These are phyloP conservation scores for Bothia castanella DNA, from an alignment of 1,284 basidiomycete genomes.

Conservation along the genomic window DNA sequence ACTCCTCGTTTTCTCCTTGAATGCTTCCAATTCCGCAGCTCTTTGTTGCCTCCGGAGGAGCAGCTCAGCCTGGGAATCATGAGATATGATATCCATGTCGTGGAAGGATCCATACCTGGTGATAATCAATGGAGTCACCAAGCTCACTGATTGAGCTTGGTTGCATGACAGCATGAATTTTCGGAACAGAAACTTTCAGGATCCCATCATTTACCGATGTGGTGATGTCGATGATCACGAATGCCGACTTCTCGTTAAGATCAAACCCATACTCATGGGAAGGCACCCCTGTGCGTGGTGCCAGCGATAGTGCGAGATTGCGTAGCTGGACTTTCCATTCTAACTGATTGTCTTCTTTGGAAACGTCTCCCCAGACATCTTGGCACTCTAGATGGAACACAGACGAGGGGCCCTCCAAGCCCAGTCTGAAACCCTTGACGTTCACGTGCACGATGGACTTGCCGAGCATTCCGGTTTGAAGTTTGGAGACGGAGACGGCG, in stretches of 20 bases:
- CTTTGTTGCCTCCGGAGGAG: constrained; percentile 68
- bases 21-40: constrained; percentile 69
- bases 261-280: constrained; percentile 43
- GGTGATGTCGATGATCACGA: constrained; percentile 72
- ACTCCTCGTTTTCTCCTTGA: constrained; percentile 75
- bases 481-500: constrained; percentile 19
- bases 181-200: constrained; percentile 58
- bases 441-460: constrained; percentile 52
- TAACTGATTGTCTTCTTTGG: constrained; percentile 40
- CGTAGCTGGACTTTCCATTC: constrained; percentile 64
- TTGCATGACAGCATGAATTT: constrained; percentile 89
- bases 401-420: constrained; percentile 67
- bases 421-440: constrained; percentile 75
- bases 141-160: constrained; percentile 85
- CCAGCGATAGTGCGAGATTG: constrained; percentile 70
- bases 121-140: constrained; percentile 80
- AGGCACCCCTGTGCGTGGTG: constrained; percentile 45
- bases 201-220: constrained; percentile 35
- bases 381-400: constrained; percentile 71
- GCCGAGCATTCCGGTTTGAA: constrained; percentile 1
- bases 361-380: constrained; percentile 60
- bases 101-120: constrained; percentile 52
- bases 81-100: neutral
- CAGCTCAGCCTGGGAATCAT: constrained; percentile 60
- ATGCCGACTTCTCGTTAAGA: constrained; percentile 69